Percentiles rank a stretch among this genome's conserved stretches.
These are phyloP conservation scores for Raphanus sativus DNA, from an alignment of 345 rosid species.

Conservation along the genomic window DNA sequence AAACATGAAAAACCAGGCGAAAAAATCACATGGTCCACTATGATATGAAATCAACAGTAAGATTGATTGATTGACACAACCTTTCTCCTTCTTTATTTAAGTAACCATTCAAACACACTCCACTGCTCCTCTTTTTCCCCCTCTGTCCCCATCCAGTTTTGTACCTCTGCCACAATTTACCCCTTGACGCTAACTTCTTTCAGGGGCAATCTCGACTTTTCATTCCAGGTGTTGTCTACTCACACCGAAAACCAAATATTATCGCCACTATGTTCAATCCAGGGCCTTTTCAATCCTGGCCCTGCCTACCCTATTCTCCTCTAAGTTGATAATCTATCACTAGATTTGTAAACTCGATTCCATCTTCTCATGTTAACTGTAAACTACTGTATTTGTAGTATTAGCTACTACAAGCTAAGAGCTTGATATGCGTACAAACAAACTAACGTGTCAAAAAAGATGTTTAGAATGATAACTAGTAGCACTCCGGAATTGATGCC, in stretches of 20 bases:
- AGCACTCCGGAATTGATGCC: constrained; percentile 6
- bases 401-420: not conserved
- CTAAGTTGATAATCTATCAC: constrained; percentile 9
- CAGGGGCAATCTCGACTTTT: constrained; percentile 42
- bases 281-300: not conserved
- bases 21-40: constrained; percentile 31
- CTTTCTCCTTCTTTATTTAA: constrained; percentile 39
- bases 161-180: constrained; percentile 41
- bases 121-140: constrained; percentile 32
- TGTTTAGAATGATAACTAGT: not conserved
- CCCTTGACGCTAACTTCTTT: constrained; percentile 21
- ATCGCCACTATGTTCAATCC: constrained; percentile 26
- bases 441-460: constrained; percentile 13
- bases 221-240: constrained; percentile 56
- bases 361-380: constrained; percentile 16
- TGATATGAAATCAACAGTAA: constrained; percentile 34
- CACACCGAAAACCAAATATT: constrained; percentile 25
- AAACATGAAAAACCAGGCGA: constrained; percentile 6
- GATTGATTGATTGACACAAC: constrained; percentile 41
- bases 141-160: constrained; percentile 39
- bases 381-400: constrained; percentile 17
- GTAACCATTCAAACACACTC: constrained; percentile 39
- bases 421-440: not conserved
- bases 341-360: constrained; percentile 13
- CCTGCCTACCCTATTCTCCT: constrained; percentile 28